These are phyloP conservation scores for Dendryphion nanum DNA, from an alignment of 2,329 filamentous ascomycete species.

Conservation along the genomic window DNA sequence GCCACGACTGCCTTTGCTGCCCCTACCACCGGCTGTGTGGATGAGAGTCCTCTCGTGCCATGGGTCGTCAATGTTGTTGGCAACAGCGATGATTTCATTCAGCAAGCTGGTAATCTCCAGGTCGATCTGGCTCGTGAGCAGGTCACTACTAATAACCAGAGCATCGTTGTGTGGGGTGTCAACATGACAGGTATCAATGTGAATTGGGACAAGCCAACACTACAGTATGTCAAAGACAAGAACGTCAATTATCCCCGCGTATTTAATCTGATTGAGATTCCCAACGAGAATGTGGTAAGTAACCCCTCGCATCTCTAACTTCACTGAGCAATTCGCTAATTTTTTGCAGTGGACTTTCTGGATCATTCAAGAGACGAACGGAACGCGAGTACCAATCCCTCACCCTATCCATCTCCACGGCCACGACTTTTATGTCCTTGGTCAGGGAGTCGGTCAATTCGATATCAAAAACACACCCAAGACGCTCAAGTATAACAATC, in stretches of 20 bases:
- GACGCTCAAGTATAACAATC: constrained; percentile 18
- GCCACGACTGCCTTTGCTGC: constrained; percentile 13
- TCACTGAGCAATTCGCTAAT: constrained; percentile 30
- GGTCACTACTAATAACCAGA: constrained; percentile 37
- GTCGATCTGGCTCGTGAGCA: constrained; percentile 30
- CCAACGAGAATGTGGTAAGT: constrained; percentile 31
- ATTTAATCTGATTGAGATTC: constrained; percentile 44
- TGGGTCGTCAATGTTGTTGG: constrained; percentile 31
- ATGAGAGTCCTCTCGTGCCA: constrained; percentile 23
- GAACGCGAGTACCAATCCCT: constrained; percentile 21
- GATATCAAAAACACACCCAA: constrained; percentile 7
- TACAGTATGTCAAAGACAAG: constrained; percentile 41
- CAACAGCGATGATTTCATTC: constrained; percentile 21
- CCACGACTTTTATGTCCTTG: constrained; percentile 38
- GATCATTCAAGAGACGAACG: constrained; percentile 33
- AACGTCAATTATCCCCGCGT: constrained; percentile 41
- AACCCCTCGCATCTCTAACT: constrained; percentile 16
- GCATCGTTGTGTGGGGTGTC: constrained; percentile 41
- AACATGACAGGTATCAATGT: constrained; percentile 44
- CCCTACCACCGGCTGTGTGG: constrained; percentile 22
- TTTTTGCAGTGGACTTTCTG: constrained; percentile 35
- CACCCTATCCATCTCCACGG: constrained; percentile 37
- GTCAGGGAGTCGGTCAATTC: constrained; percentile 10
- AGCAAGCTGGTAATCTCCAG: constrained; percentile 29
- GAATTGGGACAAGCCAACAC: constrained; percentile 44